A percentile compares a stretch with the other conserved stretches of the same genome.
phyloP scores from a whole-genome alignment of 1,139 yeast genomes.

The Diutina siamensis region DNA sequence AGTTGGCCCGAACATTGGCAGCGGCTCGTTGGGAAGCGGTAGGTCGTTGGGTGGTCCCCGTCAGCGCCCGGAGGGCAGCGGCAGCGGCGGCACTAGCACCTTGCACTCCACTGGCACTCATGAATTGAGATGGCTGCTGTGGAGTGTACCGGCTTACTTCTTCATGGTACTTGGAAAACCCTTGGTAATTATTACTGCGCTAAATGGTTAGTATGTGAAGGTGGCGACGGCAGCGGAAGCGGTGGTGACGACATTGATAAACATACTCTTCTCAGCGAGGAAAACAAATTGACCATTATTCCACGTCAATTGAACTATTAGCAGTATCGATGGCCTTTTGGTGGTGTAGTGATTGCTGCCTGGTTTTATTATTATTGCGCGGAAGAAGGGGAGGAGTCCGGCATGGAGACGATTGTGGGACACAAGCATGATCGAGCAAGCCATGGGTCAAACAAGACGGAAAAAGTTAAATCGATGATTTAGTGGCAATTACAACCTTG shows the following conservation, averaged over 20 bases:
- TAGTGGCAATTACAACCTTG: too few relatives aligned
- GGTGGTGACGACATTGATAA: too few relatives aligned
- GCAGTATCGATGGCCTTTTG: not conserved
- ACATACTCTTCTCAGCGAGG: conserved; percentile 5
- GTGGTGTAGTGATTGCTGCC: too few relatives aligned
- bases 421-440: not conserved
- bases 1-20: conserved; percentile 8
- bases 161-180: conserved; percentile 27
- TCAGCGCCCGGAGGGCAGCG: conserved; percentile 29
- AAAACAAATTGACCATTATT: conserved; percentile 3
- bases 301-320: not conserved
- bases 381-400: not conserved
- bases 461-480: too few relatives aligned
- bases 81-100: conserved; percentile 33
- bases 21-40: conserved; percentile 9
- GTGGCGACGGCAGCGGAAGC: too few relatives aligned
- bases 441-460: not conserved
- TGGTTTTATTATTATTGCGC: conserved; percentile 3
- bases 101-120: conserved; percentile 16
- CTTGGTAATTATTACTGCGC: conserved; percentile 16
- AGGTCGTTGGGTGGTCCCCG: conserved; percentile 9
- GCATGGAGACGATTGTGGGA: not conserved
- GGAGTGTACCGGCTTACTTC: conserved; percentile 19
- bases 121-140: conserved; percentile 10
- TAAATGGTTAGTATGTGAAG: conserved; percentile 3